phyloP scores from a whole-genome alignment of 331 rosid species.

The Cydonia oblonga region DNA sequence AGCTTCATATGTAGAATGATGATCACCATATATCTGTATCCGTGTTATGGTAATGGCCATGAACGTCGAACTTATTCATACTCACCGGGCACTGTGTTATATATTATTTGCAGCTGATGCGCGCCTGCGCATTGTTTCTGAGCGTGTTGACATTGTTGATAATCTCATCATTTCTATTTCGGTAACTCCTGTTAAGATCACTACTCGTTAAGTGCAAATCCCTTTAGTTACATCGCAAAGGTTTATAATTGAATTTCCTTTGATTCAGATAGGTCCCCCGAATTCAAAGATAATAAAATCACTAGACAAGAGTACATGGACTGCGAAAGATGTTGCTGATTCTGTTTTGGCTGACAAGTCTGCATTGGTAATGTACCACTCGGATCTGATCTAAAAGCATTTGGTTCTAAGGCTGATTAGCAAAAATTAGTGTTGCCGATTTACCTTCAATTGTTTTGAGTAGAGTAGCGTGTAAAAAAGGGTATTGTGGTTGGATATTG shows the following conservation, averaged over 20 bases:
- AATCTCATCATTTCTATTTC: slow-evolving; percentile 74
- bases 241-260: slow-evolving; percentile 21
- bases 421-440: not conserved
- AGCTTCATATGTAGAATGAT: not conserved
- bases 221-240: slow-evolving; percentile 7
- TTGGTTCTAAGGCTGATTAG: not conserved
- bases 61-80: not conserved
- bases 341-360: slow-evolving; percentile 91
- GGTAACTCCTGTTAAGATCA: slow-evolving; percentile 40
- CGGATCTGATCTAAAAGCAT: not conserved
- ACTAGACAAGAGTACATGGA: slow-evolving; percentile 73
- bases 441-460: not conserved
- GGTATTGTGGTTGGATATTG: too few relatives aligned
- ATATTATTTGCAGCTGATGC: slow-evolving; percentile 77
- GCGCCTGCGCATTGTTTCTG: slow-evolving; percentile 85
- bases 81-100: slow-evolving; percentile 7
- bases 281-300: slow-evolving; percentile 55
- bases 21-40: not conserved
- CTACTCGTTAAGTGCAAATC: slow-evolving; percentile 6
- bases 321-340: slow-evolving; percentile 84
- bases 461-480: not conserved
- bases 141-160: slow-evolving; percentile 77
- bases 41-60: slow-evolving; percentile 3
- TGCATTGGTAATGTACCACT: slow-evolving; percentile 56
- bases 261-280: slow-evolving; percentile 89